Evolutionary conservation across 2,329 filamentous ascomycete genomes (phyloP).

Genomic region (Alternaria sp.): DNA sequence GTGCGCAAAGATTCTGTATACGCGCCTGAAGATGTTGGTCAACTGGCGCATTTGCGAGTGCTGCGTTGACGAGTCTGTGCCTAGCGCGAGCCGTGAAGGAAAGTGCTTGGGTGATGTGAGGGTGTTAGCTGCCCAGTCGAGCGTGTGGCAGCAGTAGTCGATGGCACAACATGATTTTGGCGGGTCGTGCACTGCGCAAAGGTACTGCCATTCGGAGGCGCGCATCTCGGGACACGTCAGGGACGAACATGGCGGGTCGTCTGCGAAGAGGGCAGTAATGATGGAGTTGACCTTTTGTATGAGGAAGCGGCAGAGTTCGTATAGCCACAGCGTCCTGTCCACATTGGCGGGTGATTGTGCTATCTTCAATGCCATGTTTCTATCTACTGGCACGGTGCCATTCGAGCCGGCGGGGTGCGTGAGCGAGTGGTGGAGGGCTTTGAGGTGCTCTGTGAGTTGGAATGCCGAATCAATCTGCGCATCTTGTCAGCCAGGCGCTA

Average conservation of each 20-base stretch:
- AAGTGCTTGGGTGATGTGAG: slow-evolving; percentile 96
- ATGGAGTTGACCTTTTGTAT: slow-evolving; percentile 93
- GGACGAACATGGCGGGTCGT: slow-evolving; percentile 85
- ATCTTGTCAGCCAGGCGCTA: slow-evolving; percentile 23
- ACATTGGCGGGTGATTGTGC: slow-evolving; percentile 80
- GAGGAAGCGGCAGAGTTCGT: slow-evolving; percentile 95
- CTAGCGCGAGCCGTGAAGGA: slow-evolving; percentile 77
- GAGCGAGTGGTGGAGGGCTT: slow-evolving; percentile 84
- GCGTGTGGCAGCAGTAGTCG: slow-evolving; percentile 98
- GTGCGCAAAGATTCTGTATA: slow-evolving; percentile 97
- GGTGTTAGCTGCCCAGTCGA: slow-evolving; percentile 96
- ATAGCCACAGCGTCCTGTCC: slow-evolving; percentile 91
- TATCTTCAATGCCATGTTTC: slow-evolving; percentile 75
- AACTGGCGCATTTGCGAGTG: slow-evolving; percentile 76
- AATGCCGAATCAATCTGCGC: slow-evolving; percentile 91
- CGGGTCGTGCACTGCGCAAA: slow-evolving; percentile 95
- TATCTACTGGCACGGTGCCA: slow-evolving; percentile 74
- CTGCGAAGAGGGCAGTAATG: slow-evolving; percentile 90
- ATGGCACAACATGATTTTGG: slow-evolving; percentile 98
- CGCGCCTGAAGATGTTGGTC: slow-evolving; percentile 90
- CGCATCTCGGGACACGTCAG: slow-evolving; percentile 97
- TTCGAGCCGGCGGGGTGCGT: slow-evolving; percentile 65
- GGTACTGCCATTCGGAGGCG: slow-evolving; percentile 97
- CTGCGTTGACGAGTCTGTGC: slow-evolving; percentile 48
- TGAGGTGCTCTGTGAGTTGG: slow-evolving; percentile 95